Evolutionary conservation across 1,284 basidiomycete species (phyloP).

Genomic region (Sanghuangporus baumii): DNA sequence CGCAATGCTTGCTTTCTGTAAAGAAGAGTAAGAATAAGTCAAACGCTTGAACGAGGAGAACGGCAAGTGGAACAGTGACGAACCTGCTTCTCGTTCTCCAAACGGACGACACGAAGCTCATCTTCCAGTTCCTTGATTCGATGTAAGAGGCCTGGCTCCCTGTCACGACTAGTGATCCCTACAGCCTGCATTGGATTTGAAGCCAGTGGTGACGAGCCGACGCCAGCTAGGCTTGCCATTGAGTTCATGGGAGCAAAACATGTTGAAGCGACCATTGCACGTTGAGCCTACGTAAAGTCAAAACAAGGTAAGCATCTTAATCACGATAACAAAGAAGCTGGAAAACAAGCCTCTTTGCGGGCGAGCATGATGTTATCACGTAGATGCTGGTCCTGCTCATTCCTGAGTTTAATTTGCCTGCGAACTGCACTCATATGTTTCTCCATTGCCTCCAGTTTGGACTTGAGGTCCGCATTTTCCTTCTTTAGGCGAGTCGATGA

Average conservation of each 20-base stretch:
- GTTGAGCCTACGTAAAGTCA: constrained; percentile 51
- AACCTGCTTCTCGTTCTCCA: constrained; percentile 83
- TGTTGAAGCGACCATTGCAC: constrained; percentile 65
- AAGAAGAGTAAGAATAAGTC: constrained; percentile 14
- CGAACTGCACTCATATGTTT: constrained; percentile 55
- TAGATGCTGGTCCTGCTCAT: constrained; percentile 70
- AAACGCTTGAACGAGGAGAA: neutral
- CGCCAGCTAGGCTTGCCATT: constrained; percentile 39
- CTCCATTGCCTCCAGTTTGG: constrained; percentile 50
- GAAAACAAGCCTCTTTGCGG: constrained; percentile 56
- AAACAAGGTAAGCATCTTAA: constrained; percentile 10
- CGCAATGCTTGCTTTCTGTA: constrained; percentile 73
- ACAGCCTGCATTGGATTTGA: constrained; percentile 42
- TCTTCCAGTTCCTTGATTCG: constrained; percentile 75
- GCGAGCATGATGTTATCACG: constrained; percentile 75
- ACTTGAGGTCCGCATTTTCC: constrained; percentile 59
- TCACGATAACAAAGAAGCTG: neutral
- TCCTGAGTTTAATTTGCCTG: constrained; percentile 54
- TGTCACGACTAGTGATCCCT: constrained; percentile 35
- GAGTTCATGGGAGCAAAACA: constrained; percentile 34
- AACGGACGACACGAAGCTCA: constrained; percentile 54
- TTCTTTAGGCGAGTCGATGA: constrained; percentile 46
- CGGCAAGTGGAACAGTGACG: constrained; percentile 23
- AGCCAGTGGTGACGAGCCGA: constrained; percentile 31
- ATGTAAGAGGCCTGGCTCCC: constrained; percentile 62